Conservation (phyloP, 2,329 filamentous ascomycete genomes). For the Periconia sp. region DNA sequence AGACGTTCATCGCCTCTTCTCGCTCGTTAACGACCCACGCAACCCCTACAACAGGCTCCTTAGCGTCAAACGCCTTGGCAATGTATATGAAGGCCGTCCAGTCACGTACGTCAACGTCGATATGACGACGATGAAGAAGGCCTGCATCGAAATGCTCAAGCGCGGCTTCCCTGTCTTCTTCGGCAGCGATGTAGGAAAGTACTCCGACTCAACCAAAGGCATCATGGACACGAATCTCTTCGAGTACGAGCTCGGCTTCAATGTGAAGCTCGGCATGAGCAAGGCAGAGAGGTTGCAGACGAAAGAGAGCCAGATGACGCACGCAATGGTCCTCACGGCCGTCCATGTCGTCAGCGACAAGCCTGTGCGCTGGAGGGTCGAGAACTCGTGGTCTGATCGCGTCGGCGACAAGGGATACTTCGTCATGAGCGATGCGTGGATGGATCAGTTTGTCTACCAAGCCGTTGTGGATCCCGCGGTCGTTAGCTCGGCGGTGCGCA, state of each 20-base stretch:
- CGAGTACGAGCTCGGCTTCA: constrained; percentile 84
- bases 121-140: constrained; percentile 70
- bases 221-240: constrained; percentile 80
- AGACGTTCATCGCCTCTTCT: constrained; percentile 71
- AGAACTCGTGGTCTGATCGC: constrained; percentile 78
- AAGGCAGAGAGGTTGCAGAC: constrained; percentile 75
- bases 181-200: constrained; percentile 84
- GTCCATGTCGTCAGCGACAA: constrained; percentile 73
- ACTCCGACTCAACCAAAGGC: constrained; percentile 66
- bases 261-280: constrained; percentile 69
- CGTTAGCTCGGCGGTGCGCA: constrained; percentile 62
- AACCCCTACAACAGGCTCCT: constrained; percentile 72
- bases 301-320: constrained; percentile 82
- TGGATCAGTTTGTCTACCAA: constrained; percentile 75
- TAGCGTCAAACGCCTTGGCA: constrained; percentile 77
- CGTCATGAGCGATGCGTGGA: constrained; percentile 77
- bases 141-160: constrained; percentile 75
- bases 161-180: constrained; percentile 84
- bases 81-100: constrained; percentile 73
- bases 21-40: constrained; percentile 82
- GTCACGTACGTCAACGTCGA: constrained; percentile 83
- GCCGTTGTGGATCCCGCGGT: constrained; percentile 74
- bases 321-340: constrained; percentile 87
- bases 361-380: constrained; percentile 77
- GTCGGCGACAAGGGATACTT: constrained; percentile 81